Conservation (phyloP, 1,284 basidiomycete genomes). For the Ustilago vetiveriae region DNA sequence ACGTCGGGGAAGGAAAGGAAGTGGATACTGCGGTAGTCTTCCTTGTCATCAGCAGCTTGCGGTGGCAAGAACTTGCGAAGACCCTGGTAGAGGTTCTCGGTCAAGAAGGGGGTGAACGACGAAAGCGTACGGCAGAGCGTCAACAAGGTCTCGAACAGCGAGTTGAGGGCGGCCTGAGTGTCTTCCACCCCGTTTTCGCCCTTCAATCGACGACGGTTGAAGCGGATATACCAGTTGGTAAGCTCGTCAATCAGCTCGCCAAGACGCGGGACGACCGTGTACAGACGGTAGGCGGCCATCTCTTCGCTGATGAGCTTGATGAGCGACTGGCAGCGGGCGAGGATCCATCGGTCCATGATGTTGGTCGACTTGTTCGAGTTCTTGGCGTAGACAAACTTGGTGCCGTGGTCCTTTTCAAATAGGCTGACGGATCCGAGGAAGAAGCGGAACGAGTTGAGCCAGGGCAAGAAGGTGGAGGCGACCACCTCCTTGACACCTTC, state of each 20-base stretch:
- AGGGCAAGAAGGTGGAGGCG: conserved; percentile 93
- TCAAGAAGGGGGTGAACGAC: conserved; percentile 97
- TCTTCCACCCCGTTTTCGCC: conserved; percentile 92
- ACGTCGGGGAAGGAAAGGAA: conserved; percentile 93
- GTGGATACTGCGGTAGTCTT: conserved; percentile 90
- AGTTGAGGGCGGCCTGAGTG: conserved; percentile 88
- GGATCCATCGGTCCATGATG: conserved; percentile 98
- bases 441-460: conserved; percentile 99
- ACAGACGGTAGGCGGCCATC: conserved; percentile 96
- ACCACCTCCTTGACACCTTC: conserved; percentile 97
- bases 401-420: conserved; percentile 81
- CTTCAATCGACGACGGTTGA: conserved; percentile 95
- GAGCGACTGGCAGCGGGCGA: conserved; percentile 94
- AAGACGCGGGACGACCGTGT: conserved; percentile 94
- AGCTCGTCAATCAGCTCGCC: conserved; percentile 93
- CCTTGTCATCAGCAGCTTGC: conserved; percentile 70
- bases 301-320: conserved; percentile 90
- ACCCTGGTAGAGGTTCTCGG: conserved; percentile 95
- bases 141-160: conserved; percentile 92
- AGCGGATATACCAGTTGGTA: conserved; percentile 99
- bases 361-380: conserved; percentile 86
- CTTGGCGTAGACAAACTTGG: conserved; percentile 86
- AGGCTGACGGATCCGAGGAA: conserved; percentile 95
- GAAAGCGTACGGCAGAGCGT: conserved; percentile 96
- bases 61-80: conserved; percentile 78